Conservation (phyloP, 768 basidiomycete genomes). For the Xerocomellus dryophilus region DNA sequence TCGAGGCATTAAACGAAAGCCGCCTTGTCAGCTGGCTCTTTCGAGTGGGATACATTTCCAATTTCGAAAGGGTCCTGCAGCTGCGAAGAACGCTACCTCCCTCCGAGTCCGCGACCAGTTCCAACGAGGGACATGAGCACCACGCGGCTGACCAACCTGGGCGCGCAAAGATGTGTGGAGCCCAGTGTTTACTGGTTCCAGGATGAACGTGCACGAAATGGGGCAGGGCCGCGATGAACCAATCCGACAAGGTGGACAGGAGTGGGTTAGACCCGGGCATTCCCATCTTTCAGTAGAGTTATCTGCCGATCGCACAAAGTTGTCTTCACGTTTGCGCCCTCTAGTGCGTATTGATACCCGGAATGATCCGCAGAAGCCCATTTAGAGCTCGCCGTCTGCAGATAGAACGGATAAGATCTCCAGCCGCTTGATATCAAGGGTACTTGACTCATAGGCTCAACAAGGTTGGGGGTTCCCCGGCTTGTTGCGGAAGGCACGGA, state of each 20-base stretch:
- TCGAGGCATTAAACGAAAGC: background rate
- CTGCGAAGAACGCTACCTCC: slow-evolving; percentile 7
- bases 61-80: slow-evolving; percentile 1
- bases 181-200: background rate
- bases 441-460: slow-evolving; percentile 17
- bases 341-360: slow-evolving; percentile 16
- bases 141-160: background rate
- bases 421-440: slow-evolving; percentile 17
- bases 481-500: slow-evolving; percentile 10
- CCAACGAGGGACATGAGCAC: background rate
- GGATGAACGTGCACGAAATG: background rate
- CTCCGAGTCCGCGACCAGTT: background rate
- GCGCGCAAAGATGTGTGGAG: slow-evolving; percentile 1
- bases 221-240: background rate
- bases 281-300: background rate
- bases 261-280: background rate
- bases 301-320: slow-evolving; percentile 15
- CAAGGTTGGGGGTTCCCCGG: slow-evolving; percentile 19
- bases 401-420: slow-evolving; percentile 26
- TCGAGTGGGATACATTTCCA: background rate
- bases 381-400: slow-evolving; percentile 19
- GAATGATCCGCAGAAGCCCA: slow-evolving; percentile 26
- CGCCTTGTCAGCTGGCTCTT: background rate
- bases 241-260: background rate
- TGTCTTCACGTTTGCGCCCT: slow-evolving; percentile 16